Evolutionary conservation across 768 basidiomycete genomes (phyloP).

Genomic region (Rhodocollybia butyracea): DNA sequence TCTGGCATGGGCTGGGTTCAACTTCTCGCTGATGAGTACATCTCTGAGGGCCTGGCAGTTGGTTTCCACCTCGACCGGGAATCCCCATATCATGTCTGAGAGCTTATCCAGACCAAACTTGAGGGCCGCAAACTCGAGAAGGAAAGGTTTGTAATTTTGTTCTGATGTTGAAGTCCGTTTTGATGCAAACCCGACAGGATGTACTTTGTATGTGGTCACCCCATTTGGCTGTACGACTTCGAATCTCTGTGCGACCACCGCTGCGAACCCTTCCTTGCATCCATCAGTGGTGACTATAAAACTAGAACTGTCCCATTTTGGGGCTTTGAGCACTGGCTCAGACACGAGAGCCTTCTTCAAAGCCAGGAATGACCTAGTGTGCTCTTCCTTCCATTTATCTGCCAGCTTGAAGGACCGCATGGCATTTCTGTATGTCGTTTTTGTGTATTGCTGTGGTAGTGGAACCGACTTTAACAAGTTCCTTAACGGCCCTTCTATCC

Average conservation of each 20-base stretch:
- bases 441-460: neutral
- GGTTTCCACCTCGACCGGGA: constrained; percentile 24
- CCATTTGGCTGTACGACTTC: constrained; percentile 16
- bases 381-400: constrained; percentile 19
- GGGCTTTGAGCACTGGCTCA: constrained; percentile 28
- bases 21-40: constrained; percentile 19
- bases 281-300: constrained; percentile 33
- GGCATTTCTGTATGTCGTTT: neutral
- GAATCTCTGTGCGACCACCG: constrained; percentile 23
- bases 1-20: constrained; percentile 24
- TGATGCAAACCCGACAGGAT: too few relatives aligned
- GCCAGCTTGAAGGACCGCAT: neutral
- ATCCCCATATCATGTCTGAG: constrained; percentile 20
- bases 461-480: constrained; percentile 12
- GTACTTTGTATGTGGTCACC: too few relatives aligned
- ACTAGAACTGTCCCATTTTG: constrained; percentile 27
- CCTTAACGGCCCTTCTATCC: constrained; percentile 14
- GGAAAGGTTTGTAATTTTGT: too few relatives aligned
- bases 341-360: constrained; percentile 28
- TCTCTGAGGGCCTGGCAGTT: constrained; percentile 28
- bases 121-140: too few relatives aligned
- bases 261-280: too few relatives aligned
- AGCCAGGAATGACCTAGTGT: neutral
- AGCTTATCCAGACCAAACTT: constrained; percentile 28
- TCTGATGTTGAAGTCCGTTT: too few relatives aligned